A percentile compares a stretch with the other conserved stretches of the same genome.
These are phyloP conservation scores for Eucalyptus tenuipes DNA, from an alignment of 345 rosid species.

Conservation along the genomic window DNA sequence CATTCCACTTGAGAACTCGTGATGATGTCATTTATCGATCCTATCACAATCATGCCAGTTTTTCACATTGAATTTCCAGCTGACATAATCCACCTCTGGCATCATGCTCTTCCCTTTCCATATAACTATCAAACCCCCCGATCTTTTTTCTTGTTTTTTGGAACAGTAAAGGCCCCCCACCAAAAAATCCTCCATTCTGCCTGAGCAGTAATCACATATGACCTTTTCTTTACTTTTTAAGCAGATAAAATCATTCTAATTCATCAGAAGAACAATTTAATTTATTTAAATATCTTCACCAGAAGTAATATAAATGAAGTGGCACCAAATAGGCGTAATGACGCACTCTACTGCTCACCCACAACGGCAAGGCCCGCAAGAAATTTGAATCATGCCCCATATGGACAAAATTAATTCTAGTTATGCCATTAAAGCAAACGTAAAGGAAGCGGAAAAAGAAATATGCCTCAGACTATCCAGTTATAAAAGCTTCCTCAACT, in stretches of 20 bases:
- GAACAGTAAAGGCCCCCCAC: neutral
- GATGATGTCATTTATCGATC: neutral
- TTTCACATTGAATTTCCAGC: neutral
- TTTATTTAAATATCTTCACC: neutral
- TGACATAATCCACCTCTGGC: neutral
- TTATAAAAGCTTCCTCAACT: neutral
- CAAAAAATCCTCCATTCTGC: neutral
- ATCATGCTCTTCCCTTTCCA: neutral
- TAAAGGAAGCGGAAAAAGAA: neutral
- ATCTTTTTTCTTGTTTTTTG: neutral
- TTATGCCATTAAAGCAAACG: neutral
- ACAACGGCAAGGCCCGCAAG: neutral
- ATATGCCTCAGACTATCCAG: neutral
- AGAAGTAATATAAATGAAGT: neutral
- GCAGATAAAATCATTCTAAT: neutral
- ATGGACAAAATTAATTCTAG: neutral
- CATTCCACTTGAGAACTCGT: neutral
- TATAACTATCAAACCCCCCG: neutral
- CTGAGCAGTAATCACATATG: neutral
- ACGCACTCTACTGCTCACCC: neutral
- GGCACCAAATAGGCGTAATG: neutral
- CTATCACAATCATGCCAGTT: neutral
- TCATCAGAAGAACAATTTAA: neutral
- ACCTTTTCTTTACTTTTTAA: neutral
- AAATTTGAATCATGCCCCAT: neutral